These are phyloP conservation scores for Epichloe glyceriae DNA, from an alignment of 2,329 filamentous ascomycete genomes.

Conservation along the genomic window DNA sequence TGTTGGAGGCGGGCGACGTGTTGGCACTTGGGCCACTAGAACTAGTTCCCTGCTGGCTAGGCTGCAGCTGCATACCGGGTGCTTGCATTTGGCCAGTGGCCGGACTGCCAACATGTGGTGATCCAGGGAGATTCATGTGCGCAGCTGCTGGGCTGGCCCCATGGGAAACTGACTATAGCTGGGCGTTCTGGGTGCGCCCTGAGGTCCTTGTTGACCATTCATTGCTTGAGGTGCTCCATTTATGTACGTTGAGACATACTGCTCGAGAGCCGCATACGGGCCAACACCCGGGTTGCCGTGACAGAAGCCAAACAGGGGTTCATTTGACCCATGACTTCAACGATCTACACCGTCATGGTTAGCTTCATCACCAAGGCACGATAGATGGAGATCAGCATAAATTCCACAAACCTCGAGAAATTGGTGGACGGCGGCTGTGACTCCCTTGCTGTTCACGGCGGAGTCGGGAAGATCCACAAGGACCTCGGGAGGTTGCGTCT, in stretches of 20 bases:
- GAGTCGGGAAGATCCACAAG: conserved; percentile 45
- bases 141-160: conserved; percentile 44
- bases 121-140: conserved; percentile 50
- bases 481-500: conserved; percentile 43
- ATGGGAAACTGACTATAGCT: conserved; percentile 45
- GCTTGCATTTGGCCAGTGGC: conserved; percentile 50
- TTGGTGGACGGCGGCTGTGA: conserved; percentile 48
- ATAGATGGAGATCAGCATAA: neutral
- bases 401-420: conserved; percentile 45
- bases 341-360: conserved; percentile 31
- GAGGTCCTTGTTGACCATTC: conserved; percentile 37
- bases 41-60: conserved; percentile 54
- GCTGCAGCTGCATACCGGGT: conserved; percentile 52
- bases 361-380: conserved; percentile 9
- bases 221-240: conserved; percentile 24
- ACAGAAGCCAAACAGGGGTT: conserved; percentile 46
- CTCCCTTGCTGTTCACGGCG: conserved; percentile 44
- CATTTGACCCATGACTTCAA: conserved; percentile 55
- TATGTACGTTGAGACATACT: conserved; percentile 41
- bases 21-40: conserved; percentile 55
- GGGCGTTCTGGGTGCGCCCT: conserved; percentile 36
- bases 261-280: conserved; percentile 46
- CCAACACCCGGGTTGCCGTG: conserved; percentile 40
- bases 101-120: conserved; percentile 47
- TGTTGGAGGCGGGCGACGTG: conserved; percentile 49